These are phyloP conservation scores for Epichloe uncinata DNA, from an alignment of 2,329 filamentous ascomycete genomes.

Conservation along the genomic window DNA sequence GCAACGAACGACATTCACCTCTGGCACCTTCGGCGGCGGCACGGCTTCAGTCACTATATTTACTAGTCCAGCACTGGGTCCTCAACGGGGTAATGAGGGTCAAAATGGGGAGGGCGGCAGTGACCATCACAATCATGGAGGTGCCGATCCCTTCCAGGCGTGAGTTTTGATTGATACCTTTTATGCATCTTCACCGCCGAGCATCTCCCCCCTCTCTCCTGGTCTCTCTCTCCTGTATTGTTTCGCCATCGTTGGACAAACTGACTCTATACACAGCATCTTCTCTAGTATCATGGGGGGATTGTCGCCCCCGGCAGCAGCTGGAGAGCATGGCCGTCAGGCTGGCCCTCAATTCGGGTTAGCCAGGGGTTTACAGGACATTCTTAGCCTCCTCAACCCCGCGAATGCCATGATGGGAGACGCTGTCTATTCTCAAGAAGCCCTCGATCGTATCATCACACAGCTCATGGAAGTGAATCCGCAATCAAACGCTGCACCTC, in stretches of 20 bases:
- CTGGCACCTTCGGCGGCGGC: constrained; percentile 25
- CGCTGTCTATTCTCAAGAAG: constrained; percentile 82
- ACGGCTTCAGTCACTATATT: constrained; percentile 37
- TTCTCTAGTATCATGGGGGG: constrained; percentile 31
- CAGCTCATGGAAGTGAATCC: constrained; percentile 77
- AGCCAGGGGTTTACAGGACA: constrained; percentile 31
- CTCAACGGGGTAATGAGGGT: neutral
- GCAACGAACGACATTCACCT: constrained; percentile 24
- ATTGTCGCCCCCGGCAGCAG: constrained; percentile 19
- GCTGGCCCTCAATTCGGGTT: constrained; percentile 10
- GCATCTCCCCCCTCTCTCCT: neutral
- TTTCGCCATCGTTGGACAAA: neutral
- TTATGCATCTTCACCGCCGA: too few relatives aligned
- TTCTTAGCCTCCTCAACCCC: constrained; percentile 41
- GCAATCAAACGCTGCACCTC: constrained; percentile 64
- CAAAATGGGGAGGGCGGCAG: neutral
- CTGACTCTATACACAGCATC: constrained; percentile 22
- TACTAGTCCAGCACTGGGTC: constrained; percentile 20
- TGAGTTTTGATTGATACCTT: constrained; percentile 18
- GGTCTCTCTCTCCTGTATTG: neutral
- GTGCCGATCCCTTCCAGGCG: constrained; percentile 33
- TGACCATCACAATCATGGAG: neutral
- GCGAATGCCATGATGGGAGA: constrained; percentile 52
- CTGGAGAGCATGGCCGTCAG: constrained; percentile 11
- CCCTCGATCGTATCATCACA: constrained; percentile 76